phyloP scores from a whole-genome alignment of 2,329 filamentous ascomycete species.

The Microcyclospora tardicrescens region DNA sequence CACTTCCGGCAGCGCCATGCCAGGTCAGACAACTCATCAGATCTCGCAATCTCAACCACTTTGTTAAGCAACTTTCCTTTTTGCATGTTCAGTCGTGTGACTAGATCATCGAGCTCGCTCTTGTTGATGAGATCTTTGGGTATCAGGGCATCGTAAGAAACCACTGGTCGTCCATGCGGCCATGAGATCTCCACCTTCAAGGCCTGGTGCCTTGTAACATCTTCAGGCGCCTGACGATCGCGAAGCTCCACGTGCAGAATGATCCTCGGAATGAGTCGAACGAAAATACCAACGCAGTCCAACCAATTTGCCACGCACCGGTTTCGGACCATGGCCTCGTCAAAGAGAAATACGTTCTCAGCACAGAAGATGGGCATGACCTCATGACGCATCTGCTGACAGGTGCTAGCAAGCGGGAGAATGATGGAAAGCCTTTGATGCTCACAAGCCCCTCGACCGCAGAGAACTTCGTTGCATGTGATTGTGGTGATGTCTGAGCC shows the following conservation, averaged over 20 bases:
- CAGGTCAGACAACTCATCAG: slow-evolving; percentile 8
- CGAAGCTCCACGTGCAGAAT: slow-evolving; percentile 3
- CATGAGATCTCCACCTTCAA: slow-evolving; percentile 1
- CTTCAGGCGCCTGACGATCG: neutral
- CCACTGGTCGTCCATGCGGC: slow-evolving; percentile 5
- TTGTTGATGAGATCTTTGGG: slow-evolving; percentile 1
- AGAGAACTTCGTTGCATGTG: slow-evolving; percentile 2
- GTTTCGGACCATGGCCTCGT: slow-evolving; percentile 12
- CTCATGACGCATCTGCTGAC: slow-evolving; percentile 14
- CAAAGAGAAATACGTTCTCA: slow-evolving; percentile 14
- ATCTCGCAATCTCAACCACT: slow-evolving; percentile 1
- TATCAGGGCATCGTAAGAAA: slow-evolving; percentile 1
- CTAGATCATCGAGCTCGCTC: neutral
- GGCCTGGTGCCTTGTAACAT: neutral
- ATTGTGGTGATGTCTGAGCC: slow-evolving; percentile 6
- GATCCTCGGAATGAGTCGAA: slow-evolving; percentile 8
- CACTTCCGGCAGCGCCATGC: slow-evolving; percentile 6
- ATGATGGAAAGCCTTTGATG: slow-evolving; percentile 8
- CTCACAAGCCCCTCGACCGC: slow-evolving; percentile 9
- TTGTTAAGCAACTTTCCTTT: neutral
- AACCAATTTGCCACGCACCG: slow-evolving; percentile 12
- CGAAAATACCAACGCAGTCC: slow-evolving; percentile 7
- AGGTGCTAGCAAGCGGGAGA: slow-evolving; percentile 14
- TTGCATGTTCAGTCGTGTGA: too few relatives aligned
- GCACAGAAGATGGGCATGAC: slow-evolving; percentile 12